Base-by-base conservation (phyloP, 1,284 basidiomycete species). In the Meripilus lineatus region DNA sequence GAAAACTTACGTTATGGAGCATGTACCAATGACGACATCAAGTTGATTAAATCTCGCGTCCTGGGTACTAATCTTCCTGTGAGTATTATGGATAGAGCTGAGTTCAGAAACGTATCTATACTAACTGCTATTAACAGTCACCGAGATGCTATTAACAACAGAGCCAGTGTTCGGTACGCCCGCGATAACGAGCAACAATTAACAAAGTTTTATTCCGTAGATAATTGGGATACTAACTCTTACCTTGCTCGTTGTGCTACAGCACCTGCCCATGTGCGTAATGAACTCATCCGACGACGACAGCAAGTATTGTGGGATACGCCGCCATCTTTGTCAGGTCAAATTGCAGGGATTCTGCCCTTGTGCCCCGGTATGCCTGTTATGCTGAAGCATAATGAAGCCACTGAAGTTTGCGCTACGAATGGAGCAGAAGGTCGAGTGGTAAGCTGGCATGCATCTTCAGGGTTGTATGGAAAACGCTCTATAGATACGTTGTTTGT, bases 281-380 rank as follows among this genome's bases (percentile, higher is more conserved):
- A n/a, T n/a, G n/a, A n/a, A n/a, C n/a, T n/a, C n/a, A n/a, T n/a
- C n/a, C n/a, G n/a, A n/a, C n/a, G n/a, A n/a, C n/a, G n/a, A n/a
- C 62, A 64, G 47, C 20, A 62, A 2, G 18, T 51, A 7, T 24
- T 68, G 1, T 69, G 66, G 65, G 42, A 53, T 35, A 38, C 58
- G 14, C 52, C 53, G 13, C 54, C 50, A 40, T 41, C 38, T 21
- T 17, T 42, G 3, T 55, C 51, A 10, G 38, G 51, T 6, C 49
- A 60, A 45, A 40, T 61, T 20, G 47, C 66, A 7, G 64, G 59
- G 3, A 61, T 51, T 17, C 41, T 71, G 2, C 43, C 49, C 1
- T 33, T 72, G 0, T 72, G 69, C 53, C 36, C 62, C 21, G 67
- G 67, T 0, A 53, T 72, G 50, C 70, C 69, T 28, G 53, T 74